Conservation (phyloP, 768 basidiomycete genomes). For the Suillus lakei region DNA sequence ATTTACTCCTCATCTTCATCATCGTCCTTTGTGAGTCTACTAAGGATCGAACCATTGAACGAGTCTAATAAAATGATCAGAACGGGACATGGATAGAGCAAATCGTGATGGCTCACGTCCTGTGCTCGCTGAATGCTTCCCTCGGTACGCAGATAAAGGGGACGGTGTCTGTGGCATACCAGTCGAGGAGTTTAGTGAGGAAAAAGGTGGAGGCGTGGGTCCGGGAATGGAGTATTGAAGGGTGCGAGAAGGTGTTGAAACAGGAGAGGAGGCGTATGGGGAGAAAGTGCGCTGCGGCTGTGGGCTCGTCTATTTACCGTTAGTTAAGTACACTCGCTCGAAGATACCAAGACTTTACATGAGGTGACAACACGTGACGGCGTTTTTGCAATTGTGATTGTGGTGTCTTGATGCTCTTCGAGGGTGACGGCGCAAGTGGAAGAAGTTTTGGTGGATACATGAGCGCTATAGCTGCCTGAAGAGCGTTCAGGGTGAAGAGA, state of each 20-base stretch:
- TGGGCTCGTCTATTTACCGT: slow-evolving; percentile 25
- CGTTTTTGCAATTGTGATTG: slow-evolving; percentile 32
- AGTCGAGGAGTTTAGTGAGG: slow-evolving; percentile 38
- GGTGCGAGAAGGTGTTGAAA: slow-evolving; percentile 38
- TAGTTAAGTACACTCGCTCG: background rate
- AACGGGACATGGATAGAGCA: background rate
- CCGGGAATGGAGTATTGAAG: slow-evolving; percentile 40
- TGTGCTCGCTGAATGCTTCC: slow-evolving; percentile 37
- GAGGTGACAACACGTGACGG: slow-evolving; percentile 25
- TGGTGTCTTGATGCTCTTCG: slow-evolving; percentile 25
- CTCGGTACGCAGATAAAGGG: slow-evolving; percentile 45
- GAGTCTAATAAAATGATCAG: slow-evolving; percentile 21
- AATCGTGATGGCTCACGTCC: slow-evolving; percentile 37
- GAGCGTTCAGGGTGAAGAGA: slow-evolving; percentile 37
- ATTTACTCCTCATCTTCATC: slow-evolving; percentile 28
- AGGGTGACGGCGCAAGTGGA: slow-evolving; percentile 29
- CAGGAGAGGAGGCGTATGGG: slow-evolving; percentile 33
- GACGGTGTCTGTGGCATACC: slow-evolving; percentile 39
- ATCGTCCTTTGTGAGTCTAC: slow-evolving; percentile 30
- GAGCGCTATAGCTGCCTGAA: slow-evolving; percentile 41
- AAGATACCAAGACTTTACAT: slow-evolving; percentile 3
- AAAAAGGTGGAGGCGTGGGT: slow-evolving; percentile 42
- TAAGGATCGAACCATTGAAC: slow-evolving; percentile 34
- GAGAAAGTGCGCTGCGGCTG: slow-evolving; percentile 33
- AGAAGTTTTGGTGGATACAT: slow-evolving; percentile 39